Conservation (phyloP, 164 flowering plant species). For the Kingdonia uniflora region DNA sequence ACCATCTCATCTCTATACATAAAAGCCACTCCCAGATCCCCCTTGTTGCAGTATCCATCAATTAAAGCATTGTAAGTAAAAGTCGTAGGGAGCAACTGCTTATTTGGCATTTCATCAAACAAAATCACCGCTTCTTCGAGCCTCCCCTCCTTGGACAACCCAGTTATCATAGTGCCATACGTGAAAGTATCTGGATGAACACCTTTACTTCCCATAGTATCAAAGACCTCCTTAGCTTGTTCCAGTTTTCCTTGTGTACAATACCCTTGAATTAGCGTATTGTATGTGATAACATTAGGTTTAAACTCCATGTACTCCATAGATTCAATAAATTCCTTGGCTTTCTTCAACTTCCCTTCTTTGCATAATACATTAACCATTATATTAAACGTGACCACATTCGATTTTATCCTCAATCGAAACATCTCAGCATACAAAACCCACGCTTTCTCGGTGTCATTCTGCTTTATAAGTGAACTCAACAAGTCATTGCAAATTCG, state of each 20-base stretch:
- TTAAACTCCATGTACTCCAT: conserved; percentile 63
- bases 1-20: conserved; percentile 59
- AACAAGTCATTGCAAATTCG: conserved; percentile 65
- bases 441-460: conserved; percentile 44
- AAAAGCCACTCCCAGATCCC: conserved; percentile 47
- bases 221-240: conserved; percentile 32
- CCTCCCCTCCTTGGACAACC: conserved; percentile 53
- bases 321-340: conserved; percentile 40
- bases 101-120: conserved; percentile 42
- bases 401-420: conserved; percentile 51
- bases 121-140: conserved; percentile 49
- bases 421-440: conserved; percentile 83
- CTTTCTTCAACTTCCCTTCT: conserved; percentile 85
- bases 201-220: conserved; percentile 43
- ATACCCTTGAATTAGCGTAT: conserved; percentile 66
- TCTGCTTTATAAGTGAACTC: conserved; percentile 43
- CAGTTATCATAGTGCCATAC: conserved; percentile 45
- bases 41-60: conserved; percentile 62
- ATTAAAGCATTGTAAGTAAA: conserved; percentile 60
- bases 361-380: conserved; percentile 75
- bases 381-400: conserved; percentile 52
- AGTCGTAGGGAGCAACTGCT: conserved; percentile 43
- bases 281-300: conserved; percentile 64
- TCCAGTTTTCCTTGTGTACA: conserved; percentile 42
- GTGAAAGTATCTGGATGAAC: conserved; percentile 54